Conservation (phyloP, 176 grass and related monocot species). For the Alopecurus myosuroides region DNA sequence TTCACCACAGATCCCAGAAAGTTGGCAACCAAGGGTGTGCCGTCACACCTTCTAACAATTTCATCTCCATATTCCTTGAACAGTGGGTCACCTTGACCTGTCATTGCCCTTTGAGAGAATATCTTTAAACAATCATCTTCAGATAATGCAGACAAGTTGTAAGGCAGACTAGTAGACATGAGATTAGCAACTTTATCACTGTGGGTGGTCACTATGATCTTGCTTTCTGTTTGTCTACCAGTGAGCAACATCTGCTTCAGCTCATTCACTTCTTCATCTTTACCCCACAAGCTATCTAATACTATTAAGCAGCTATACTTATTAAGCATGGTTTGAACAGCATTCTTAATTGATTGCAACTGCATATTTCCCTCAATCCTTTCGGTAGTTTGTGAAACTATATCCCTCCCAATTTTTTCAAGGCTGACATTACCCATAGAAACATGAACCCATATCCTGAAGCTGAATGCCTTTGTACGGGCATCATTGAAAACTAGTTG, state of each 20-base stretch:
- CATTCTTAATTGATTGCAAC: conserved; percentile 38
- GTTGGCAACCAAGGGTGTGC: conserved; percentile 40
- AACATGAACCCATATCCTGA: conserved; percentile 52
- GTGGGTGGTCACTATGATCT: conserved; percentile 53
- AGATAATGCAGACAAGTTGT: conserved; percentile 35
- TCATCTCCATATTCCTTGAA: conserved; percentile 41
- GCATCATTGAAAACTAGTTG: conserved; percentile 41
- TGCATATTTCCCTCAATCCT: conserved; percentile 29
- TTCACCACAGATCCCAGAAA: conserved; percentile 48
- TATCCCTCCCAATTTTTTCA: conserved; percentile 39
- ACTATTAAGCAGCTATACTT: conserved; percentile 35
- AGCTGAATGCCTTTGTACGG: conserved; percentile 22
- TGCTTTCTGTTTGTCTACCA: conserved; percentile 28
- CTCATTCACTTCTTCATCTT: conserved; percentile 42
- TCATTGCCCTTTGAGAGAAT: conserved; percentile 42
- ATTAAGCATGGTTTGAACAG: conserved; percentile 23
- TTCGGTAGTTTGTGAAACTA: conserved; percentile 37
- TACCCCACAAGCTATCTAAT: conserved; percentile 38
- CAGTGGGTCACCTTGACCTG: conserved; percentile 14
- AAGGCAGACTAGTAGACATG: conserved; percentile 26
- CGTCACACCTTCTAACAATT: conserved; percentile 43
- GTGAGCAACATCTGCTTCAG: conserved; percentile 36
- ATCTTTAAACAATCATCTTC: conserved; percentile 40
- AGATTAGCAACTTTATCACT: conserved; percentile 39
- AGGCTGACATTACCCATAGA: conserved; percentile 44